Evolutionary conservation across 2,329 filamentous ascomycete species (phyloP), one percentile per base, ranked within the genome.

Genomic region (Coniochaeta sp.): DNA sequence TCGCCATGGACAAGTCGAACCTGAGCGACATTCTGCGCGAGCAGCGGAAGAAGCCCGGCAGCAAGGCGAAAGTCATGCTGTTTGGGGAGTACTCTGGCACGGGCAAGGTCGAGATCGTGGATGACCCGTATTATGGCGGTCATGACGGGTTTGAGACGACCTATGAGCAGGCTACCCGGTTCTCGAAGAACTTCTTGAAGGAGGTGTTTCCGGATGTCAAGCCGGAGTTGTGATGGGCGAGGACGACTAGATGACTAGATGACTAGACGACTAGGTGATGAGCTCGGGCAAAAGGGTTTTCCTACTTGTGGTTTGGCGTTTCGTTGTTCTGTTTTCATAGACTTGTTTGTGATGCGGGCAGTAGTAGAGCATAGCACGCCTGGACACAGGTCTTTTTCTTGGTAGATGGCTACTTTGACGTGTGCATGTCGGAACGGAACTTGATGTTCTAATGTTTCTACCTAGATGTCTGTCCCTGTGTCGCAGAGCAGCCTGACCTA

Each of bases 41-140:
- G 69, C 78, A 84, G 64, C 76, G 80, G 62, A 79, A 83, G 65
- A 83, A 82, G 65, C 77, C 81, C n/a, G 79, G 82, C 36, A 73
- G 79, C 34, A 84, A 83, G 70, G 86, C 85, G 4, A 81, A 84
- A 69, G 84, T 96, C 59, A 88, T 90, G 80, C 76, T 98, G 57
- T 98, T 95, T 77, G 95, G 95, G 34, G 89, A 93, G 69, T 86
- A 80, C 67, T 92, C 90, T 69, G 89, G 89, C 4, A 84, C 78
- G 36, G 83, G 71, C 69, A 83, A 75, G 66, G 80, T 82, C 22
- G 90, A 96, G 76, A 82, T 90, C 56, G 87, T 97, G 9, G 79
- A 84, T 61, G 95, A 98, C 73, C 95, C 95, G 16, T 99, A 98
- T 76, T 98, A 98, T 73, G 92, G 91, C n/a, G 91, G 85, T 14